Evolutionary conservation across 2,329 filamentous ascomycete species (phyloP), one percentile per base, ranked within the genome.

Genomic region (Clonostachys chloroleuca): DNA sequence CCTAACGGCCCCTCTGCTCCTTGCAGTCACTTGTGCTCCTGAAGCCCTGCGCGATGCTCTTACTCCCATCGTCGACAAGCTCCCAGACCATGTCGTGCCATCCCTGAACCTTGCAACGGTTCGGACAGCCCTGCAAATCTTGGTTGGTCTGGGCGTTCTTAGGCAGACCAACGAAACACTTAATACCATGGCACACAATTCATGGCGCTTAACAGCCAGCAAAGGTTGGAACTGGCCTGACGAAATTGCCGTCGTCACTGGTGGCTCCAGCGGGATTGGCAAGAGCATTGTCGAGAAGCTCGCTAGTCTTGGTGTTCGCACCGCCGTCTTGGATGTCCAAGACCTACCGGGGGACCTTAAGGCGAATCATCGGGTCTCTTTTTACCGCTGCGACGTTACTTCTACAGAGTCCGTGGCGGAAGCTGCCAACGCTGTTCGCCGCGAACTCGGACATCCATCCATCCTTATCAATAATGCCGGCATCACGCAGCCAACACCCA

Each of bases 391-490:
- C 45, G 70, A 73, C 41, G 55, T 73, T 1, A 69, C 65, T 5
- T 68, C 68, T 2, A 58, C 70, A 14, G 63, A 70, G 6, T 70
- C 71, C 1, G 71, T 82, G 3, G 61, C 66, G 16, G 59, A 63
- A 3, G 70, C 66, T 1, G 74, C 74, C 33, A 54, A 60, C 5
- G 52, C 59, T 1, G 48, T 77, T 12, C 62, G 65, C 4, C 52
- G 59, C 9, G 60, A 67, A 5, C 65, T 86, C 34, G 85, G 84
- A 18, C 59, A 78, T 43, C 85, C 86, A 0, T 86, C 84, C 0
- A 72, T 89, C 47, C 72, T 89, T 3, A 82, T 87, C 68, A 87
- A 87, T 68, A 88, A 87, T 57, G 84, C 84, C 6, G 84, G 84
- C 50, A 74, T 85, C 42, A 77, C 75, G 10, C 72, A 72, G 42